Conservation (phyloP, 2,329 filamentous ascomycete genomes). For the Sporothrix brasiliensis region DNA sequence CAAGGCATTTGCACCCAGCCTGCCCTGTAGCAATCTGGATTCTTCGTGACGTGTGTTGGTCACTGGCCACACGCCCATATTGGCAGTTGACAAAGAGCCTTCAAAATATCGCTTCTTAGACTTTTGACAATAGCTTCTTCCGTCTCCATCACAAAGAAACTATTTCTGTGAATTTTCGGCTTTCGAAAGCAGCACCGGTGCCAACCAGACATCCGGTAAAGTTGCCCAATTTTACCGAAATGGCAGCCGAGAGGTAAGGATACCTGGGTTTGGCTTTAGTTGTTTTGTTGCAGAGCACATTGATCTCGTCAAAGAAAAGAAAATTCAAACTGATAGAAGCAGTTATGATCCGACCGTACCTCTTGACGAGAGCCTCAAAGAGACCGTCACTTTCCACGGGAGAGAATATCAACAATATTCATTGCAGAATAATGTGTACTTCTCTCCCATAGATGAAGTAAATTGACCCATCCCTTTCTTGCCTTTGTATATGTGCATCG, state of each 20-base stretch:
- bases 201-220: background rate
- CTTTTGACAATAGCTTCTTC: conserved; percentile 15
- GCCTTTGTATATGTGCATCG: too few species aligned
- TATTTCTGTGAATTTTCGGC: background rate
- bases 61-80: conserved; percentile 32
- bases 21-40: background rate
- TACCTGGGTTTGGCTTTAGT: background rate
- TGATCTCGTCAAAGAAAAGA: background rate
- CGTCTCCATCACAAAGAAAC: background rate
- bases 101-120: conserved; percentile 31
- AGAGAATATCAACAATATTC: conserved; percentile 70
- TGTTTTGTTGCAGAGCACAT: background rate
- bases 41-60: conserved; percentile 28
- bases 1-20: conserved; percentile 31
- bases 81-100: conserved; percentile 29
- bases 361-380: conserved; percentile 61
- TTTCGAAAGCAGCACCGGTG: conserved; percentile 9
- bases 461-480: conserved; percentile 34
- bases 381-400: conserved; percentile 63
- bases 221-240: conserved; percentile 8
- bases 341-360: conserved; percentile 54
- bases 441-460: conserved; percentile 73
- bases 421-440: conserved; percentile 65
- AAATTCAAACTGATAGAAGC: conserved; percentile 35
- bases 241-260: conserved; percentile 33